A percentile compares a stretch with the other conserved stretches of the same genome.
phyloP scores from a whole-genome alignment of 1,139 yeast species.

The Candida sp. region DNA sequence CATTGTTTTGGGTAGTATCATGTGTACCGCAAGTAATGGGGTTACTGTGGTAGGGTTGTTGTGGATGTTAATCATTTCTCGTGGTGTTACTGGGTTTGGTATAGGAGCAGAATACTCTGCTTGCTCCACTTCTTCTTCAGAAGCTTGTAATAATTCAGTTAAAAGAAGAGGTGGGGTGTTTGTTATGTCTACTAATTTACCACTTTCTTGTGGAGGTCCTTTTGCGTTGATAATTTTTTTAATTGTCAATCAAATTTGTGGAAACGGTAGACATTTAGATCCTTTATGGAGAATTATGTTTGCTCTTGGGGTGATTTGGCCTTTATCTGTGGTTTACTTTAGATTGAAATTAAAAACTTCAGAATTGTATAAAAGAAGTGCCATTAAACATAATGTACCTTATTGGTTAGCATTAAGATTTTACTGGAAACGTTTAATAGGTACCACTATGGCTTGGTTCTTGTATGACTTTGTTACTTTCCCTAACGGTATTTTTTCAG shows the following conservation, averaged over 20 bases:
- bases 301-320: conserved; percentile 76
- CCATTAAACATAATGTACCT: conserved; percentile 43
- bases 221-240: conserved; percentile 66
- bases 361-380: conserved; percentile 43
- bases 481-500: conserved; percentile 50
- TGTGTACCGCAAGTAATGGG: conserved; percentile 52
- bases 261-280: conserved; percentile 28
- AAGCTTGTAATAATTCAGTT: conserved; percentile 65
- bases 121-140: conserved; percentile 65
- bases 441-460: conserved; percentile 48
- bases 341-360: conserved; percentile 71
- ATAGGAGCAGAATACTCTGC: conserved; percentile 80
- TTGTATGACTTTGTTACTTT: conserved; percentile 51
- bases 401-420: conserved; percentile 43
- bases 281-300: conserved; percentile 75
- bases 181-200: conserved; percentile 66
- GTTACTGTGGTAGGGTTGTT: conserved; percentile 41
- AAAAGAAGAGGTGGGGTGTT: conserved; percentile 64
- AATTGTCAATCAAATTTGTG: conserved; percentile 62
- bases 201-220: conserved; percentile 74
- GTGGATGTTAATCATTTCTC: conserved; percentile 68
- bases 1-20: conserved; percentile 40
- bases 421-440: conserved; percentile 45
- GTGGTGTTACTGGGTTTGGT: conserved; percentile 74
- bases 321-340: conserved; percentile 68